Evolutionary conservation across 2,329 filamentous ascomycete genomes (phyloP).

Genomic region (Nemania sp.): DNA sequence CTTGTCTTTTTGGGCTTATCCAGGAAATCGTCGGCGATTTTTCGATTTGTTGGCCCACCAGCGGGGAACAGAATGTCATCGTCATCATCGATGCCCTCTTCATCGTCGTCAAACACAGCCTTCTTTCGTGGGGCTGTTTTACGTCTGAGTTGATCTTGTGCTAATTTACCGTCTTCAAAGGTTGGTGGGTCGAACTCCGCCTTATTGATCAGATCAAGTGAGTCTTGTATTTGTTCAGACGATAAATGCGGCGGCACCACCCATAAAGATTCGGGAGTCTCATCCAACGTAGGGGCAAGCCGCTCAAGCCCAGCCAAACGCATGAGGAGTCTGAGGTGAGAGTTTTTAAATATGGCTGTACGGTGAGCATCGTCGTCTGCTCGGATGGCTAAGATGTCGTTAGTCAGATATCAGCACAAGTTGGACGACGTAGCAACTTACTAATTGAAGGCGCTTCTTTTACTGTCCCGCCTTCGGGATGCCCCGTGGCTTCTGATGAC

Average conservation of each 20-base stretch:
- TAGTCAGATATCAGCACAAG: slow-evolving; percentile 32
- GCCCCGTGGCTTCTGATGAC: slow-evolving; percentile 38
- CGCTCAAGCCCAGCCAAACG: slow-evolving; percentile 72
- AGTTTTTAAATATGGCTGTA: slow-evolving; percentile 84
- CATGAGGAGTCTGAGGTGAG: slow-evolving; percentile 84
- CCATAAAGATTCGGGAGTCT: slow-evolving; percentile 79
- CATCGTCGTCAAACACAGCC: slow-evolving; percentile 73
- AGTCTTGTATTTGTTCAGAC: slow-evolving; percentile 68
- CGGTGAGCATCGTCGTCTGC: slow-evolving; percentile 69
- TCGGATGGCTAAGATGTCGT: slow-evolving; percentile 55
- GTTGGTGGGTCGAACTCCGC: slow-evolving; percentile 77
- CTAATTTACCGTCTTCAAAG: slow-evolving; percentile 75
- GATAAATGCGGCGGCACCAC: slow-evolving; percentile 70
- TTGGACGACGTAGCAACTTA: slow-evolving; percentile 46
- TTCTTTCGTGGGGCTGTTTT: slow-evolving; percentile 62
- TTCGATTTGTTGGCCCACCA: slow-evolving; percentile 65
- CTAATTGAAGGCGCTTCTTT: slow-evolving; percentile 56
- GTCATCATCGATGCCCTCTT: slow-evolving; percentile 60
- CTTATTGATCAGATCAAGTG: slow-evolving; percentile 73
- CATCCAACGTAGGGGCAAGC: slow-evolving; percentile 58
- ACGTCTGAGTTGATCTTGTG: slow-evolving; percentile 78
- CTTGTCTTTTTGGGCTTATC: slow-evolving; percentile 65
- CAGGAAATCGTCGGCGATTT: slow-evolving; percentile 55
- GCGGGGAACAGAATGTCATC: slow-evolving; percentile 70
- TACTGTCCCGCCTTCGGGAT: slow-evolving; percentile 32